These are phyloP conservation scores for Alternaria alternata DNA, from an alignment of 2,329 filamentous ascomycete genomes.

Conservation along the genomic window DNA sequence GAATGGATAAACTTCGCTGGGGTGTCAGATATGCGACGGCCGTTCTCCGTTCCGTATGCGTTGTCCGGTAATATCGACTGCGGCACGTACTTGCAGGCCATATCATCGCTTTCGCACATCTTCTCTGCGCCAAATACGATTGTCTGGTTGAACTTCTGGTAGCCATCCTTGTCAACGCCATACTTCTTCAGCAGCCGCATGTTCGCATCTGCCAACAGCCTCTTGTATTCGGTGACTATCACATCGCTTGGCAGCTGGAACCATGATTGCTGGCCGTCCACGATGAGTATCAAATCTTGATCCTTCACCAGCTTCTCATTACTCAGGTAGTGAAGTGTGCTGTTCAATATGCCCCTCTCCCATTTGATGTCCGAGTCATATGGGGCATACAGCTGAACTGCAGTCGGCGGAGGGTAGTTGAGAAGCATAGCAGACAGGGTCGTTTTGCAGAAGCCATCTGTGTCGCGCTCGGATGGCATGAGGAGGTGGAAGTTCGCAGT, in stretches of 20 bases:
- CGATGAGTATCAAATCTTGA: conserved; percentile 69
- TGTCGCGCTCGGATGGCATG: conserved; percentile 59
- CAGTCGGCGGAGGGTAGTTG: conserved; percentile 65
- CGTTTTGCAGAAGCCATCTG: conserved; percentile 64
- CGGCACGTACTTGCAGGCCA: conserved; percentile 63
- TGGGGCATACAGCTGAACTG: conserved; percentile 57
- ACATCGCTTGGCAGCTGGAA: conserved; percentile 72
- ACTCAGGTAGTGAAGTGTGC: conserved; percentile 59
- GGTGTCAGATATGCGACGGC: conserved; percentile 33
- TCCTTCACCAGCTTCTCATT: conserved; percentile 59
- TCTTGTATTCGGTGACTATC: conserved; percentile 69
- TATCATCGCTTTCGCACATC: conserved; percentile 58
- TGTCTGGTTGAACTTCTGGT: conserved; percentile 56
- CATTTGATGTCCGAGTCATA: conserved; percentile 37
- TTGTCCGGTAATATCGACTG: conserved; percentile 60
- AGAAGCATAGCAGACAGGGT: conserved; percentile 66
- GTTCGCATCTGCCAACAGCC: conserved; percentile 63
- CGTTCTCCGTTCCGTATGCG: conserved; percentile 58
- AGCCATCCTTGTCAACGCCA: conserved; percentile 42
- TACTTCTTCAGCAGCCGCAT: conserved; percentile 60
- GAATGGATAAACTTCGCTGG: conserved; percentile 58
- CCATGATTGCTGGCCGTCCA: conserved; percentile 70
- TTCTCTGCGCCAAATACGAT: conserved; percentile 66
- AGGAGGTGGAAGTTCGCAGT: conserved; percentile 63
- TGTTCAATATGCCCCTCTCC: conserved; percentile 57